Base-by-base conservation (phyloP, 768 basidiomycete species). In the Lactarius akahatsu region DNA sequence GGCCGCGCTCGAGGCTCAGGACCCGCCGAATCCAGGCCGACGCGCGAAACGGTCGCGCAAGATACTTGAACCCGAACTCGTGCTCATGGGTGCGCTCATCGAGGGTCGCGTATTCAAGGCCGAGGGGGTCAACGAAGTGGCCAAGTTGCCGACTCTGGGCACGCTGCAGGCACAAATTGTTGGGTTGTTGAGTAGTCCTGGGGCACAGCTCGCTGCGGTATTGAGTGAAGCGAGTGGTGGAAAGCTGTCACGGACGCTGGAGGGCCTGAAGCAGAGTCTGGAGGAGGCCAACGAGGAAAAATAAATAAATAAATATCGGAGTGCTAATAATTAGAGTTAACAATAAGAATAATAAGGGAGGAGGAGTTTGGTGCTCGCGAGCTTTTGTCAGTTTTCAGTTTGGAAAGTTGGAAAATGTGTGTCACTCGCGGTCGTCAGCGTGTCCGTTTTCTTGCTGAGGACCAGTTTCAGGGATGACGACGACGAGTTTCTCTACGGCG, bases 101-200 rank as follows among this genome's bases (percentile, higher is more conserved):
- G 94, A 96, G 72, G 87, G 87, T 41, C 80, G 83, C 67, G 80
- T 92, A 63, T 84, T 95, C 74, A 79, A 86, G 60, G 81, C 84
- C 23, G 76, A 81, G 11, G 82, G 82, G 6, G 78, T 94, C 62
- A 78, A 81, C 73, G 81, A 85, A 16, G 85, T 94, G 5, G 85
- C 88, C 38, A 85, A 86, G 71, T 77, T 96, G 61, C 95, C 94
- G 26, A 85, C 89, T 54, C 76, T 96, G 72, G 89, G 90, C 45
- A 87, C 85, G 2, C 76, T 97, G 67, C 78, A 90, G 61, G 88
- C 88, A 20, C 94, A 96, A 76, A 82, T 98, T 63, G 89, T 96
- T 16, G 95, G 94, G 9, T 68, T 97, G 77, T 75, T 98, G 67
- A 88, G 88, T 64, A 81, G 86, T 16, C 92, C 92, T 54, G 87